Evolutionary conservation across 176 grass and related monocot species (phyloP).

Genomic region (Eremochloa ophiuroides): DNA sequence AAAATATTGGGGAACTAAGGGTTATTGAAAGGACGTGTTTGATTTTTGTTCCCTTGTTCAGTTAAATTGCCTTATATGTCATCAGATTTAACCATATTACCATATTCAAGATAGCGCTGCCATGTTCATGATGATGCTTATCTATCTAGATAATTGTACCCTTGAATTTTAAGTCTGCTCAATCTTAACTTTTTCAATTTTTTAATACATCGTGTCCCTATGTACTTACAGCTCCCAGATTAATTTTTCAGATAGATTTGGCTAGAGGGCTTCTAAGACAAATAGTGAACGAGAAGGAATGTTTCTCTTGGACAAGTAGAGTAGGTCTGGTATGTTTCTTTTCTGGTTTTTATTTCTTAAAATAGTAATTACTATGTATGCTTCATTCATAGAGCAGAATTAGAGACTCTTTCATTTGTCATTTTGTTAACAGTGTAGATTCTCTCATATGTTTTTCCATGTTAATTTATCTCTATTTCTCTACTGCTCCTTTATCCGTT

Average conservation of each 20-base stretch:
- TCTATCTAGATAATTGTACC: constrained; percentile 3
- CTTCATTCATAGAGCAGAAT: neutral
- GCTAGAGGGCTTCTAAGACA: constrained; percentile 68
- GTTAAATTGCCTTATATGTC: neutral
- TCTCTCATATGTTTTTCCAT: neutral
- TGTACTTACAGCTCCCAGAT: neutral
- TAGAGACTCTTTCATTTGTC: neutral
- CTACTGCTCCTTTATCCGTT: neutral
- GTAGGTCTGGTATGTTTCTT: constrained; percentile 69
- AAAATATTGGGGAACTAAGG: neutral
- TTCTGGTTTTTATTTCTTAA: neutral
- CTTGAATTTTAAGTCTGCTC: neutral
- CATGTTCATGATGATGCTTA: neutral
- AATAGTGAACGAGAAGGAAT: constrained; percentile 54
- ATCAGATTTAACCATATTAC: constrained; percentile 12
- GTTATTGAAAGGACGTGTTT: neutral
- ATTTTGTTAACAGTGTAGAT: neutral
- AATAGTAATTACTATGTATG: neutral
- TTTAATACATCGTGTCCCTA: constrained; percentile 13
- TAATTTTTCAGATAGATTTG: constrained; percentile 64
- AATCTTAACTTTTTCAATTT: constrained; percentile 26
- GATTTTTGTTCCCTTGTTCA: neutral
- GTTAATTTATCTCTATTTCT: neutral
- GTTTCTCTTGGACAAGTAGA: constrained; percentile 90
- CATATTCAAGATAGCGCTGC: neutral